Base-by-base conservation (phyloP, 2,329 filamentous ascomycete genomes). In the Fusarium verrucosum region DNA sequence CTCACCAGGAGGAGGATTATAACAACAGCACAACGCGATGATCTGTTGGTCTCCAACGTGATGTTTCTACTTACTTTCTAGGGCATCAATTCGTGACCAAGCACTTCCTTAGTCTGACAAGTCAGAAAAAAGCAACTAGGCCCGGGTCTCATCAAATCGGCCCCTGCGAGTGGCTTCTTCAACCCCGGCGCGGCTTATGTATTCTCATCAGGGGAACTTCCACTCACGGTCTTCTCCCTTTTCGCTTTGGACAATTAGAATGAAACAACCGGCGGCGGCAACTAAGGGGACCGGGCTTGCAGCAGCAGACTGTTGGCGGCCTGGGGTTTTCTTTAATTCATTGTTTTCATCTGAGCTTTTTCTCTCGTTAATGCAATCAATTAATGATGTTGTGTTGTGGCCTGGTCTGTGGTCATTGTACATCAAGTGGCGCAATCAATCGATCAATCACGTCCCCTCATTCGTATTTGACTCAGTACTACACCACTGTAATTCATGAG, bases 181-280 rank as follows among this genome's bases (percentile, higher is more conserved):
- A 54, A 66, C 42, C 59, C 63, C 43, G 43, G 54, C 43, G 20
- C 43, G 45, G 42, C 50, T 51, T 53, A 50, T 30, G 14, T 30
- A 14, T 66, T 61, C 46, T 47, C 50, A 45, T 58, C 50, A 67
- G 64, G 55, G 64, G 64, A 50, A 61, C 50, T 68, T 60, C 53
- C 46, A 56, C 62, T 68, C 53, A 45, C 16, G 28, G 33, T 52
- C 44, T 54, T 47, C 45, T 41, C 33, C 33, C 45, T 49, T 41
- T 49, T 22, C n/a, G 9, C 52, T 62, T 70, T 65, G 67, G 66
- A 62, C 58, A 71, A 70, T 69, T 58, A 70, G 28, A 62, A 53
- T 58, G 69, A 66, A 66, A 68, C 65, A 68, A 60, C 58, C 51
- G 50, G 51, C 50, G 60, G 51, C 64, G 66, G 65, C 65, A 68